A percentile compares a stretch with the other conserved stretches of the same genome.
phyloP scores from a whole-genome alignment of 1,284 basidiomycete genomes.

The Sanguinoderma infundibulare region DNA sequence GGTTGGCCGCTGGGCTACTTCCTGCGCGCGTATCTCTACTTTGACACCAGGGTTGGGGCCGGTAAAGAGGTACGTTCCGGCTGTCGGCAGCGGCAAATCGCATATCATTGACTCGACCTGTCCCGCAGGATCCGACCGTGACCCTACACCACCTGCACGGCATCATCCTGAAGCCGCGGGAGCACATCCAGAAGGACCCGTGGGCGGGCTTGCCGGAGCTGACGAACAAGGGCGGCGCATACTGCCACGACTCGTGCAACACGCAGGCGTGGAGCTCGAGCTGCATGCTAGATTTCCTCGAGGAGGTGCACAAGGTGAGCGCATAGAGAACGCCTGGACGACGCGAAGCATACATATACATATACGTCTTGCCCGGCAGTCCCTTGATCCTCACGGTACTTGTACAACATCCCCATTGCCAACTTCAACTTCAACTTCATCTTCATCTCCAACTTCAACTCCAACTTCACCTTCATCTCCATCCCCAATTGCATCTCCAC shows the following conservation, averaged over 20 bases:
- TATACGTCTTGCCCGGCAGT: background rate
- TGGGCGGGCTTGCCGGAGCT: slow-evolving; percentile 95
- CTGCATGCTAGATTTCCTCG: slow-evolving; percentile 85
- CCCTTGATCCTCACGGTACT: background rate
- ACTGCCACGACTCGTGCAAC: slow-evolving; percentile 86
- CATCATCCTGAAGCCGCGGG: slow-evolving; percentile 69
- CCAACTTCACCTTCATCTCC: too few relatives aligned
- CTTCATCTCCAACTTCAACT: too few relatives aligned
- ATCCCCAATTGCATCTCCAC: too few relatives aligned
- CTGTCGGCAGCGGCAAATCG: too few relatives aligned
- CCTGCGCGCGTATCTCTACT: slow-evolving; percentile 89
- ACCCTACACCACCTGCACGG: slow-evolving; percentile 84
- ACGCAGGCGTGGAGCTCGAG: slow-evolving; percentile 95
- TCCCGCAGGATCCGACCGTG: slow-evolving; percentile 60
- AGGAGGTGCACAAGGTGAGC: slow-evolving; percentile 62
- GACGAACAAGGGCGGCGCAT: slow-evolving; percentile 82
- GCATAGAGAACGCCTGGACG: background rate
- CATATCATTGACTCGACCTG: background rate
- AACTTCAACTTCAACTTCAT: too few relatives aligned
- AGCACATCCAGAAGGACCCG: slow-evolving; percentile 77
- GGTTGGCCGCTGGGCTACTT: slow-evolving; percentile 96
- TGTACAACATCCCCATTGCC: too few relatives aligned
- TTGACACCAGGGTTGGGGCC: slow-evolving; percentile 67
- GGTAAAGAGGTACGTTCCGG: slow-evolving; percentile 70
- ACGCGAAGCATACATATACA: background rate